Evolutionary conservation across 805 yeast genomes (phyloP), one percentile per base, ranked within the genome.

Genomic region (Zygoascus bituminiphila): DNA sequence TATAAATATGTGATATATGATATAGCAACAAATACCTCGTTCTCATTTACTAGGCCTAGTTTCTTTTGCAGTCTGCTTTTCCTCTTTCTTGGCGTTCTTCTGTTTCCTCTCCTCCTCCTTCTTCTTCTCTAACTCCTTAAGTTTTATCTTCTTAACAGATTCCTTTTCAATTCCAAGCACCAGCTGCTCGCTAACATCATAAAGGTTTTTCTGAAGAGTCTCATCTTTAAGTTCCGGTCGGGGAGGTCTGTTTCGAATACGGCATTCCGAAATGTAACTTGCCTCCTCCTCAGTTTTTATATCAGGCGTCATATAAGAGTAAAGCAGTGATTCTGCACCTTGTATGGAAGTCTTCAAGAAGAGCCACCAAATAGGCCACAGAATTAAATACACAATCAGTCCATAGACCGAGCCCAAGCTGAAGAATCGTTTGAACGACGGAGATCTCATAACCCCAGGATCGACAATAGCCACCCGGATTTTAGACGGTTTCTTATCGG

Each of bases 391-490:
- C 0, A 87, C 8, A 4, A 88, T 52, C 31, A 84, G 65, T 2
- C 87, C 82, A 55, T 71, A 57, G 2, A 91, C 56, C 0, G 86
- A 71, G 0, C 98, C 97, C 67, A 85, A 75, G 17, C 93, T 79
- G 4, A 88, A 50, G 31, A 82, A 78, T 49, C 96, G 75, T 56
- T 93, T 79, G 36, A 91, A 81, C 22, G 94, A 79, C 2, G 95
- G 86, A 1, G 95, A 80, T 56, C 98, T 75, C 84, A 87, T 85
- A 31, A 89, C 57, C 1, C 98, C 98, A 0, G 99, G 98, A 60
- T 93, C 93, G 4, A 86, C 93, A 47, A 88, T 60, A 50, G 82
- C 76, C 20, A 88, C 75, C 45, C 82, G 75, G 21, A 86, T 79
- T 57, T 83, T 85, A 59, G 76, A 72, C 1, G 86, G 84, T 20